Conservation (phyloP, 2,329 filamentous ascomycete genomes). For the Fusarium coicis region DNA sequence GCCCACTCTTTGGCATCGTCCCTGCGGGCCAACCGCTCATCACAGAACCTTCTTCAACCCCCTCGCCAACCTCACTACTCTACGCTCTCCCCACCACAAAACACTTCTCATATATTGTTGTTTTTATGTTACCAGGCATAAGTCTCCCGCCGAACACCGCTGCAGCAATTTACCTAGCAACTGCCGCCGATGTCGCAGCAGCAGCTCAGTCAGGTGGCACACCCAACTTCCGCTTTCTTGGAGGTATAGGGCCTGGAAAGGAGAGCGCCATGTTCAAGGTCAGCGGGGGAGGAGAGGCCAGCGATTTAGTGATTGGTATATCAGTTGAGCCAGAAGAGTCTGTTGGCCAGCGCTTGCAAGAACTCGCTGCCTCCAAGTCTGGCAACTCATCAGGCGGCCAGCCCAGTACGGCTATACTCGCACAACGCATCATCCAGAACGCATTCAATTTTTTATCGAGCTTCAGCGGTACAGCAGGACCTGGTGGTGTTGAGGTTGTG, state of each 20-base stretch:
- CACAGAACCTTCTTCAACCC: slow-evolving; percentile 63
- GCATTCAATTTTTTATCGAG: slow-evolving; percentile 96
- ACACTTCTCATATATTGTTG: slow-evolving; percentile 82
- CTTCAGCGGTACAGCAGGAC: slow-evolving; percentile 75
- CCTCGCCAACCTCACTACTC: slow-evolving; percentile 65
- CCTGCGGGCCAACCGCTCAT: slow-evolving; percentile 69
- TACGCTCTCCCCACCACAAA: slow-evolving; percentile 61
- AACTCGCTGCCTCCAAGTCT: slow-evolving; percentile 57
- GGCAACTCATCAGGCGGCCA: slow-evolving; percentile 45
- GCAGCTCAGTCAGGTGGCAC: slow-evolving; percentile 54
- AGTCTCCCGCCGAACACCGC: slow-evolving; percentile 79
- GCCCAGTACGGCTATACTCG: slow-evolving; percentile 79
- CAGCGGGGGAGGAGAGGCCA: slow-evolving; percentile 49
- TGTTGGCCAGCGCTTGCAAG: slow-evolving; percentile 76
- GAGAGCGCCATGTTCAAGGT: slow-evolving; percentile 93
- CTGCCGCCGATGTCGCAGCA: slow-evolving; percentile 57
- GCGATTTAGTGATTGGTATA: slow-evolving; percentile 79
- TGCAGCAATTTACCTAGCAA: slow-evolving; percentile 87
- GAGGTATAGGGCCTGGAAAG: slow-evolving; percentile 89
- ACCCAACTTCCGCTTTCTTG: slow-evolving; percentile 82
- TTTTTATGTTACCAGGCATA: slow-evolving; percentile 87
- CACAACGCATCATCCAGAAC: slow-evolving; percentile 94
- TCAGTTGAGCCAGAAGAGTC: slow-evolving; percentile 79
- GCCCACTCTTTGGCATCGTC: slow-evolving; percentile 67
- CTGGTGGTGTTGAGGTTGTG: slow-evolving; percentile 81